Percentiles rank a stretch among this genome's conserved stretches.
Conservation (phyloP, 2,329 filamentous ascomycete genomes). For the Colletotrichum liaoningense region DNA sequence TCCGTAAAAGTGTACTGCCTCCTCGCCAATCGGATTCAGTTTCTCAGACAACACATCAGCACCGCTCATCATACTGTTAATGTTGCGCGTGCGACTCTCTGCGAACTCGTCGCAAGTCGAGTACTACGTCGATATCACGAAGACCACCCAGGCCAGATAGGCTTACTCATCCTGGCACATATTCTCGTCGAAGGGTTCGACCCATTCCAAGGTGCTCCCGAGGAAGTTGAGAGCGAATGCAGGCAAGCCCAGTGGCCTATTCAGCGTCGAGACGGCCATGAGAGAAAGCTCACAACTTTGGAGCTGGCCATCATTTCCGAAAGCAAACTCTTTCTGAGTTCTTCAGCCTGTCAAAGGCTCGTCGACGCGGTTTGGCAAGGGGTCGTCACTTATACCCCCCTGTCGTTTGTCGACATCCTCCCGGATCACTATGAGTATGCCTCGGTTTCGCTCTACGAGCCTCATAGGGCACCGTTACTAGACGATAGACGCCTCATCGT, state of each 20-base stretch:
- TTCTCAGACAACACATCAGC: constrained; percentile 74
- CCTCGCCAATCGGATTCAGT: constrained; percentile 77
- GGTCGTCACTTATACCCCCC: constrained; percentile 77
- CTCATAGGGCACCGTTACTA: constrained; percentile 71
- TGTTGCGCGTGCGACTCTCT: constrained; percentile 73
- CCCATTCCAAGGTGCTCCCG: constrained; percentile 76
- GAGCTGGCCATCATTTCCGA: constrained; percentile 80
- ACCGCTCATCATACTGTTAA: constrained; percentile 77
- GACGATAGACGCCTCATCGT: constrained; percentile 80
- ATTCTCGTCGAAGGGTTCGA: constrained; percentile 79
- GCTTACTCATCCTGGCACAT: constrained; percentile 73
- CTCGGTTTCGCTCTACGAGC: constrained; percentile 77
- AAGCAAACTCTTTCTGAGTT: constrained; percentile 74
- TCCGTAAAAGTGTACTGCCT: constrained; percentile 71
- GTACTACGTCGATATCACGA: constrained; percentile 77
- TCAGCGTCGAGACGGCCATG: constrained; percentile 52
- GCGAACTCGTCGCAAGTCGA: constrained; percentile 75
- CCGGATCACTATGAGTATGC: constrained; percentile 80
- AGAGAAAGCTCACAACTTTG: constrained; percentile 72
- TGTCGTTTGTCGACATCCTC: constrained; percentile 77
- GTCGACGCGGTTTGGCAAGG: constrained; percentile 78
- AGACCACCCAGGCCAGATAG: constrained; percentile 70
- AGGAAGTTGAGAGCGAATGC: constrained; percentile 58
- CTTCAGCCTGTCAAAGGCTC: constrained; percentile 76
- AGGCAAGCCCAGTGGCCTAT: constrained; percentile 50